A percentile compares a stretch with the other conserved stretches of the same genome.
These are phyloP conservation scores for Dispira simplex DNA, from an alignment of 192 early-diverging fungal genomes.

Conservation along the genomic window DNA sequence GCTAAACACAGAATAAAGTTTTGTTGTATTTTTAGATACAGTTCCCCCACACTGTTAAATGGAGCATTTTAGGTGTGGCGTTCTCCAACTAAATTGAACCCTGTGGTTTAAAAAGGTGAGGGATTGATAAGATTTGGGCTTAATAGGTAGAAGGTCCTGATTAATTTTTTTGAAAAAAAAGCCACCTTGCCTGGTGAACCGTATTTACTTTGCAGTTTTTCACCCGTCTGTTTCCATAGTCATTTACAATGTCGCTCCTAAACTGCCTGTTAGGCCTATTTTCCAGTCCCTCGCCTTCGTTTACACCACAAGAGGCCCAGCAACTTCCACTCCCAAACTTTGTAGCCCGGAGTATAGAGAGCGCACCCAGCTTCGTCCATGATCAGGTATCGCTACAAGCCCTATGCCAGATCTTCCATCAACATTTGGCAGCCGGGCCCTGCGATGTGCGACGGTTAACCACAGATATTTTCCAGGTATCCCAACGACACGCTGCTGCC, in stretches of 20 bases:
- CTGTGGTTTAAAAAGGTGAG: too few relatives aligned
- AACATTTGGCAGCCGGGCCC: conserved; percentile 16
- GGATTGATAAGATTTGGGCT: too few relatives aligned
- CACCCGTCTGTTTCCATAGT: too few relatives aligned
- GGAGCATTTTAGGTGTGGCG: too few relatives aligned
- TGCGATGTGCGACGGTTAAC: conserved; percentile 15
- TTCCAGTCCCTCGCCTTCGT: conserved; percentile 21
- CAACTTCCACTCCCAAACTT: conserved; percentile 25
- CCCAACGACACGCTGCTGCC: conserved; percentile 15
- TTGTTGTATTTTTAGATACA: too few relatives aligned
- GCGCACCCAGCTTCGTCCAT: conserved; percentile 18
- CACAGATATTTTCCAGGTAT: conserved; percentile 16
- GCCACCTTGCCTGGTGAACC: too few relatives aligned
- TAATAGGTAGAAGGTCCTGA: too few relatives aligned
- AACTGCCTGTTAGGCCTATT: background rate
- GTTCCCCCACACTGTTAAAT: too few relatives aligned
- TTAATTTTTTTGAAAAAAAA: too few relatives aligned
- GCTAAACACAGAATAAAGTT: too few relatives aligned
- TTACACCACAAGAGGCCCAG: conserved; percentile 25
- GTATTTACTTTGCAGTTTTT: too few relatives aligned
- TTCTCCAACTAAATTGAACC: too few relatives aligned
- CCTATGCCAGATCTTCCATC: conserved; percentile 24
- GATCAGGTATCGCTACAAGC: conserved; percentile 17
- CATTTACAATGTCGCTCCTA: background rate
- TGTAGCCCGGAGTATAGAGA: conserved; percentile 24